These are phyloP conservation scores for Suaeda aralocaspica DNA, from an alignment of 148 eudicot species.

Conservation along the genomic window DNA sequence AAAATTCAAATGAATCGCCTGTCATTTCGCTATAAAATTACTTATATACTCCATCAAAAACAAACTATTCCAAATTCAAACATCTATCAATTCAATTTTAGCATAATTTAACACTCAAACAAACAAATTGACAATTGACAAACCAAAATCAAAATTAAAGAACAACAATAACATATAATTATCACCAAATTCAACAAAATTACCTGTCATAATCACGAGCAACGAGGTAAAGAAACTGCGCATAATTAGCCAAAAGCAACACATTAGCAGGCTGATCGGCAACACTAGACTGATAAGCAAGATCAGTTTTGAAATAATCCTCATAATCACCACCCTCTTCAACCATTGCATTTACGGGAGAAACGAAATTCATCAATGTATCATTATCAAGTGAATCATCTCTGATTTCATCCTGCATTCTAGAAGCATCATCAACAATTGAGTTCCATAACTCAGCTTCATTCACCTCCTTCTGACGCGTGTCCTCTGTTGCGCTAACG, in stretches of 20 bases:
- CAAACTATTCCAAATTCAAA: too few species aligned
- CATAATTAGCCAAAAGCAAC: slow-evolving; percentile 71
- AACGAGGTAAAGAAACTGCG: slow-evolving; percentile 86
- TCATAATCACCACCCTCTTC: slow-evolving; percentile 42
- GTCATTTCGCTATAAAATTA: too few species aligned
- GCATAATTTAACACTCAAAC: too few species aligned
- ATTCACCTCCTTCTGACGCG: slow-evolving; percentile 42
- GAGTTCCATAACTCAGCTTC: slow-evolving; percentile 49
- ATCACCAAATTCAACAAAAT: too few species aligned
- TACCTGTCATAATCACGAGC: slow-evolving; percentile 83
- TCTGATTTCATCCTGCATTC: slow-evolving; percentile 40
- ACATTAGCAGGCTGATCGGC: slow-evolving; percentile 60
- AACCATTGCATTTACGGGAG: slow-evolving; percentile 63
- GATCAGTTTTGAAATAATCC: slow-evolving; percentile 54
- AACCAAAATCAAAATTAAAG: too few species aligned
- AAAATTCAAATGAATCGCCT: too few species aligned
- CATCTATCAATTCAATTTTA: too few species aligned
- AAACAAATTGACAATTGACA: too few species aligned
- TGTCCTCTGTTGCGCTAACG: slow-evolving; percentile 24
- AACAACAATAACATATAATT: too few species aligned
- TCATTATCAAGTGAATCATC: slow-evolving; percentile 51
- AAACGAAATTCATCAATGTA: slow-evolving; percentile 49
- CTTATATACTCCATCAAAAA: too few species aligned
- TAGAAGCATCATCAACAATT: slow-evolving; percentile 60
- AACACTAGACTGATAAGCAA: slow-evolving; percentile 46